phyloP scores from a whole-genome alignment of 2,329 filamentous ascomycete genomes.

The Botryotinia convoluta region DNA sequence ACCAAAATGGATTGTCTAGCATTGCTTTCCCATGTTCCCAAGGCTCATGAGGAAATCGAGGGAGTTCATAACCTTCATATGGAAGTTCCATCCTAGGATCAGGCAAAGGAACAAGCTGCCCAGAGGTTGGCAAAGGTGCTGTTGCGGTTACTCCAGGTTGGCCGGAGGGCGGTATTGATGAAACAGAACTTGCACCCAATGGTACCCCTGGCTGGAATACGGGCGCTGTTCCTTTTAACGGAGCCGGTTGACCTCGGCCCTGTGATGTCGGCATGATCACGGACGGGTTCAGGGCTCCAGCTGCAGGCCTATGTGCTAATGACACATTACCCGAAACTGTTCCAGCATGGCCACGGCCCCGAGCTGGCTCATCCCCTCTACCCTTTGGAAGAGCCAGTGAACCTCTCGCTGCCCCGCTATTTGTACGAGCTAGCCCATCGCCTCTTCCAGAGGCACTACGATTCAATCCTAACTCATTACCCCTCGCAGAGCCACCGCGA shows the following conservation, averaged over 20 bases:
- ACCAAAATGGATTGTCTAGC: background rate
- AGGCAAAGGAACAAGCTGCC: background rate
- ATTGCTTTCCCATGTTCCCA: background rate
- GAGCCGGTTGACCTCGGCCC: too few species aligned
- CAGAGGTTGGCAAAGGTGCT: background rate
- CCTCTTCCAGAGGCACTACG: background rate
- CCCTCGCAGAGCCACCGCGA: background rate
- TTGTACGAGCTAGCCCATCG: background rate
- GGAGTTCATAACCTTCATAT: background rate
- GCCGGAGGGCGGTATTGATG: background rate
- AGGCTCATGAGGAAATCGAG: background rate
- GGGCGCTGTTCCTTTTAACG: background rate
- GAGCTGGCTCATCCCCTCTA: background rate
- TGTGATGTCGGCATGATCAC: background rate
- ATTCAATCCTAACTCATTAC: background rate
- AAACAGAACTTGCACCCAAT: background rate
- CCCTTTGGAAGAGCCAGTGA: background rate
- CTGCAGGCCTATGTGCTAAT: background rate
- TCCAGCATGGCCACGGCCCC: background rate
- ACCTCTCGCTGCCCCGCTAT: background rate
- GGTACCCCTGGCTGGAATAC: background rate
- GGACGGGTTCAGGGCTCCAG: background rate
- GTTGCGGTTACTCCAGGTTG: background rate
- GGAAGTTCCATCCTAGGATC: background rate
- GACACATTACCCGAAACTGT: background rate